These are phyloP conservation scores for Aaosphaeria arxii DNA, from an alignment of 2,329 filamentous ascomycete species.

Conservation along the genomic window DNA sequence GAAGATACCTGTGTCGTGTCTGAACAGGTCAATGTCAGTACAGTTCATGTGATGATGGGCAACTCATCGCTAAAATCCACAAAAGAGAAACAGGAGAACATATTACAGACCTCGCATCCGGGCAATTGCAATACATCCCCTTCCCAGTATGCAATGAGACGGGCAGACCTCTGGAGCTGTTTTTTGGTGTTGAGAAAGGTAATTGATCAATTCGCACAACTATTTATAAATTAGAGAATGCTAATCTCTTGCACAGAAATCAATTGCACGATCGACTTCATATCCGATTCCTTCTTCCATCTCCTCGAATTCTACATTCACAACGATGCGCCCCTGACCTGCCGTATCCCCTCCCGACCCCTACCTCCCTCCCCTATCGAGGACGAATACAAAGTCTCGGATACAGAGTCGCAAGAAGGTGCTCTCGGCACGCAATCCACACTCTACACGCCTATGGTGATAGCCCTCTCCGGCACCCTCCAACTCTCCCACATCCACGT, in stretches of 20 bases:
- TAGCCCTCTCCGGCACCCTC: constrained; percentile 84
- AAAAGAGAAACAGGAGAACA: constrained; percentile 83
- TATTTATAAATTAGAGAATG: background rate
- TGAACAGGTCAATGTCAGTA: constrained; percentile 51
- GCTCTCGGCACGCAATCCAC: constrained; percentile 30
- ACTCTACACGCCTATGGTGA: constrained; percentile 75
- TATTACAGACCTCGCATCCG: constrained; percentile 67
- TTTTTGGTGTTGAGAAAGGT: constrained; percentile 72
- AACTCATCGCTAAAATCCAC: constrained; percentile 4
- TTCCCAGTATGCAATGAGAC: constrained; percentile 93
- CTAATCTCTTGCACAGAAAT: constrained; percentile 50
- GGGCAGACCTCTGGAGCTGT: constrained; percentile 72
- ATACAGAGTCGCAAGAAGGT: constrained; percentile 40
- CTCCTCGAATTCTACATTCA: constrained; percentile 96
- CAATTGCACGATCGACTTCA: constrained; percentile 78
- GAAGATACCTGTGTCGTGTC: constrained; percentile 50
- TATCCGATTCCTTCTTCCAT: constrained; percentile 80
- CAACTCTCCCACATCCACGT: constrained; percentile 89
- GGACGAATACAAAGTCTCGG: constrained; percentile 25
- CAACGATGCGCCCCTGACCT: constrained; percentile 88
- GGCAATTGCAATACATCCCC: constrained; percentile 87
- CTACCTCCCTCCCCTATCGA: constrained; percentile 40
- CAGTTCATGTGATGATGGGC: background rate
- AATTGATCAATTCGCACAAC: background rate
- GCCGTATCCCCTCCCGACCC: constrained; percentile 81